Base-by-base conservation (phyloP, 2,329 filamentous ascomycete genomes). In the Alternaria gansuensis region DNA sequence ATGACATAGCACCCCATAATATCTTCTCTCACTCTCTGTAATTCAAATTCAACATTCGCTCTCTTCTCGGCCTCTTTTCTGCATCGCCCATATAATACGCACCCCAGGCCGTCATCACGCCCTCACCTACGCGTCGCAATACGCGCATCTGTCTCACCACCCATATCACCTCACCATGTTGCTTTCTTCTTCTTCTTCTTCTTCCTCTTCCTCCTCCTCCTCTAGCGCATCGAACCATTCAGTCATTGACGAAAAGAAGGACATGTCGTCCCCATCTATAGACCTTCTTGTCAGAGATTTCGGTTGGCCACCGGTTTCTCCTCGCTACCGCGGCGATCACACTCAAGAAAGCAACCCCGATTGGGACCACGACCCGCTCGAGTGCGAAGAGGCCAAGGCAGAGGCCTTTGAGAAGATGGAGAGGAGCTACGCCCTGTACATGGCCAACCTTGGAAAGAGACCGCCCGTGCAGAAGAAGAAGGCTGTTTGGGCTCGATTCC, bases 301-400 rank as follows among this genome's bases (percentile, higher is more conserved):
- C 33, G 68, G 67, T 21, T 71, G 68, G 59, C 63, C 65, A 5
- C 60, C 54, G 14, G 58, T 64, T 10, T 70, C 66, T 49, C 62
- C 68, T 31, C 62, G 68, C 31, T 70, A 71, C 40, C 64, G 55
- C 39, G 68, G 68, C 45, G 68, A 71, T 57, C 68, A 71, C 56
- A 68, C 64, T 8, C 68, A 62, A n/a, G 64, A 64, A 45, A 71
- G 67, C 60, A 71, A 71, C 14, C 68, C 68, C 2, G 68, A 70
- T 24, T 69, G 67, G 62, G 65, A 63, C 2, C 61, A 70, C 58
- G 63, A 71, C 54, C 65, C 65, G 13, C 58, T 70, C 33, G 63
- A 65, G 29, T 68, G 66, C 31, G 61, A 67, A 14, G 60, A 69
- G 45, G 59, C 62, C 1, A 62, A 64, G 36, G 60, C 67, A 56